Evolutionary conservation across 805 yeast species (phyloP), one percentile per base, ranked within the genome.

Genomic region (Cyberlindnera saturnus): DNA sequence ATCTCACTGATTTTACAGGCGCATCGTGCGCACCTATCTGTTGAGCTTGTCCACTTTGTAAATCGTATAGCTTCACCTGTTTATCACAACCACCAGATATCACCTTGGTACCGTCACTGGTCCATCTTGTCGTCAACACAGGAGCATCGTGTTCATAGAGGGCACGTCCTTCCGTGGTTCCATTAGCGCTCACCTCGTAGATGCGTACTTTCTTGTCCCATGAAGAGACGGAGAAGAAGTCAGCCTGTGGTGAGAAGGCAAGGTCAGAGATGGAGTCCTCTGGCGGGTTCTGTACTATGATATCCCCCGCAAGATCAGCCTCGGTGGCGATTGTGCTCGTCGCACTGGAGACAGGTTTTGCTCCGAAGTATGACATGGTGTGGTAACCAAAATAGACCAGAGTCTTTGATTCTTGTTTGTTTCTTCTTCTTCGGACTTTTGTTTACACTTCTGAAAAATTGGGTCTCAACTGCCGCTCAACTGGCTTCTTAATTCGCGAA

Each of bases 131-230:
- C 11, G 84, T 66, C 41, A 93, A 67, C 3, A 86, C 96, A 0
- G 98, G 96, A 0, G 77, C 96, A 32, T 82, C 86, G 61, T 91
- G 97, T 59, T 86, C 95, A 63, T 75, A 90, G 57, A 90, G 62
- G 0, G 97, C 96, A 39, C 96, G 69, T 8, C 96, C 96, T 56
- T 86, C 93, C 26, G 87, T 80, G 43, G 77, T 76, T 5, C 96
- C 96, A 33, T 76, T 74, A 42, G 74, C 70, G 35, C 81, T 73
- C 15, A 90, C 79, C 63, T 93, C 98, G 71, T 93, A 93, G 43
- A 93, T 82, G 48, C 98, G 75, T 34, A 88, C 96, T 60, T 88
- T 89, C 55, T 84, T 86, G 65, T 93, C 99, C 99, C 99, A 93
- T 15, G 95, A 82, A 15, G 95, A 76, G 4, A 80, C 93, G 3